Base-by-base conservation (phyloP, 768 basidiomycete species). In the Trametes cubensis region DNA sequence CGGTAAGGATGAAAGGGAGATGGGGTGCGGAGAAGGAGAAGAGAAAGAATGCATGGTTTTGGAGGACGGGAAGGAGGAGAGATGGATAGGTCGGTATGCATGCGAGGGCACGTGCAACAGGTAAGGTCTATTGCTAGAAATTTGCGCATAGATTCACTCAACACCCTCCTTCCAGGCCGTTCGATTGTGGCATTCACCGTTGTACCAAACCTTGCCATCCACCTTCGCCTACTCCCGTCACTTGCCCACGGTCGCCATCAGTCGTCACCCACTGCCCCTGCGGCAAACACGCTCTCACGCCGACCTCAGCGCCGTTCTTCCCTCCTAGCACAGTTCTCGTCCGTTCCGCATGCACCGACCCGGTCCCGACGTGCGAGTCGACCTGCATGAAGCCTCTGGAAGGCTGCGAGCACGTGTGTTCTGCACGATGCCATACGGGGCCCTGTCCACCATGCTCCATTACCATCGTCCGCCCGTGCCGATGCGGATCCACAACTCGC, bases 171-270 rank as follows among this genome's bases (percentile, higher is more conserved):
- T 62, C 25, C 23, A 88, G 88, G 60, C 70, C 77, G 1, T 94
- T 88, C 66, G 87, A 89, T 59, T 98, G 95, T 69, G 88, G 86
- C 2, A 71, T 79, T 6, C 97, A 99, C 69, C 72, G 69, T 21
- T 98, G 96, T 73, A 65, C 81, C 63, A 83, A 86, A 69, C 72
- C 79, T 7, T 98, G 95, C 68, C 95, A 98, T 72, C 84, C 90
- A 2, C 88, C 89, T 1, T 85, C 86, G 1, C 72, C 78, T 6
- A 72, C 66, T 6, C 80, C 88, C 0, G 78, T 84, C 0, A 72
- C 75, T 0, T 97, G 94, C 70, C 94, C 95, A 1, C 79, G 79
- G 26, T 89, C 92, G 0, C 94, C 95, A 0, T 75, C 78, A 0
- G 70, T 80, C 14, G 77, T 95, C 30, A 81, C 80, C 0, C 83